A percentile compares a stretch with the other conserved stretches of the same genome.
Evolutionary conservation across 306 rosid species (phyloP).

Genomic region (Sindora glabra): DNA sequence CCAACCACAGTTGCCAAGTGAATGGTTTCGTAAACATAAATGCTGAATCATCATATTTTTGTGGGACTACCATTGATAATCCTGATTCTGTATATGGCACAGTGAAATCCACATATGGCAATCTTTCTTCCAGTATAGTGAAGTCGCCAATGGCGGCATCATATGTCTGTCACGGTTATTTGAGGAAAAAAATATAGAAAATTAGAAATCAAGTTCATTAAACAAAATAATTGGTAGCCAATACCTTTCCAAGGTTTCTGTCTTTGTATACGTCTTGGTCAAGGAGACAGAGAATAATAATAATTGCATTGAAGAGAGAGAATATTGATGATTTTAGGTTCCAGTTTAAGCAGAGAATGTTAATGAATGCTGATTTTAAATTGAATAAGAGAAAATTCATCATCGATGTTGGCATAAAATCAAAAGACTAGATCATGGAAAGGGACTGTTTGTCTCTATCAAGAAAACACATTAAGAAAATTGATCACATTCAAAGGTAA

Average conservation of each 20-base stretch:
- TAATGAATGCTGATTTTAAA: too few relatives aligned
- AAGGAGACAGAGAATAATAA: too few relatives aligned
- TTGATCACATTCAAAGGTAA: not conserved
- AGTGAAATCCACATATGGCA: constrained; percentile 48
- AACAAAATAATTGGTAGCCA: too few relatives aligned
- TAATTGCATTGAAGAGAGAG: too few relatives aligned
- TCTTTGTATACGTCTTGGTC: too few relatives aligned
- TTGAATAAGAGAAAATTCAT: too few relatives aligned
- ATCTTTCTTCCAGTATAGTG: constrained; percentile 40
- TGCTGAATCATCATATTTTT: constrained; percentile 19
- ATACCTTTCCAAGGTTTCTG: too few relatives aligned
- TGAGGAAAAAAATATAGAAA: too few relatives aligned
- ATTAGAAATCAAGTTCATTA: too few relatives aligned
- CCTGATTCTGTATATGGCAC: constrained; percentile 65
- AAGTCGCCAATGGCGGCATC: constrained; percentile 60
- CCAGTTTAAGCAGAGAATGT: too few relatives aligned
- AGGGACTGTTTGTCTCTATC: not conserved
- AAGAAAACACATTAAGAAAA: not conserved
- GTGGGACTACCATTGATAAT: constrained; percentile 48
- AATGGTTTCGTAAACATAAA: constrained; percentile 68
- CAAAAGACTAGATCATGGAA: not conserved
- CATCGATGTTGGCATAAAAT: too few relatives aligned
- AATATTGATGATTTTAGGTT: too few relatives aligned
- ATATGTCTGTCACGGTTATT: constrained; percentile 32
- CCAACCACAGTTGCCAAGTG: constrained; percentile 57